A percentile compares a stretch with the other conserved stretches of the same genome.
Conservation (phyloP, 805 yeast genomes). For the Isabelozyma heimii region DNA sequence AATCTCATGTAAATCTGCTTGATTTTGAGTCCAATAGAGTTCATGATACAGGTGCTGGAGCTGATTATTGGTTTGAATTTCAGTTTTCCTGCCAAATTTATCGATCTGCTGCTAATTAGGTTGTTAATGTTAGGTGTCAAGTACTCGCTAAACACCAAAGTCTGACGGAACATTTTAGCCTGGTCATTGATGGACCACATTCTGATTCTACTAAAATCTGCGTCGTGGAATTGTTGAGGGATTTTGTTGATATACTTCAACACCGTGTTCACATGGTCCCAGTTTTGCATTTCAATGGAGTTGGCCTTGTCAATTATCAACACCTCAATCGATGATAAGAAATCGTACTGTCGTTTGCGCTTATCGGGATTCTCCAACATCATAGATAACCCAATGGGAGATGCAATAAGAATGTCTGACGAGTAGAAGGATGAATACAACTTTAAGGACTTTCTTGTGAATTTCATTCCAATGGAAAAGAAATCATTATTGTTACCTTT, state of each 20-base stretch:
- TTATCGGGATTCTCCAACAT: slow-evolving; percentile 62
- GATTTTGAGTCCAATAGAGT: slow-evolving; percentile 62
- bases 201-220: slow-evolving; percentile 88
- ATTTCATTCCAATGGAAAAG: slow-evolving; percentile 86
- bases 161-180: slow-evolving; percentile 70
- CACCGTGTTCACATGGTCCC: slow-evolving; percentile 75
- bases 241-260: slow-evolving; percentile 68
- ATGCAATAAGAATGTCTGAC: slow-evolving; percentile 84
- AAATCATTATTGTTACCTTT: slow-evolving; percentile 90
- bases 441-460: slow-evolving; percentile 84
- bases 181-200: slow-evolving; percentile 91
- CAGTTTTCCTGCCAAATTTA: slow-evolving; percentile 59
- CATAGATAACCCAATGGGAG: slow-evolving; percentile 82
- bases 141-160: slow-evolving; percentile 71
- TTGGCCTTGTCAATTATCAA: slow-evolving; percentile 79
- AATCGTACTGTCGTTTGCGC: slow-evolving; percentile 68
- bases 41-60: slow-evolving; percentile 54
- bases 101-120: slow-evolving; percentile 43
- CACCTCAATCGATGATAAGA: slow-evolving; percentile 84
- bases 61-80: slow-evolving; percentile 49
- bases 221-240: slow-evolving; percentile 73
- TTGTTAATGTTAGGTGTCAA: slow-evolving; percentile 79
- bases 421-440: slow-evolving; percentile 79
- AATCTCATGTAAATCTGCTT: slow-evolving; percentile 73
- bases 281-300: slow-evolving; percentile 86